These are phyloP conservation scores for Aspergillus sergii DNA, from an alignment of 2,329 filamentous ascomycete genomes.

Conservation along the genomic window DNA sequence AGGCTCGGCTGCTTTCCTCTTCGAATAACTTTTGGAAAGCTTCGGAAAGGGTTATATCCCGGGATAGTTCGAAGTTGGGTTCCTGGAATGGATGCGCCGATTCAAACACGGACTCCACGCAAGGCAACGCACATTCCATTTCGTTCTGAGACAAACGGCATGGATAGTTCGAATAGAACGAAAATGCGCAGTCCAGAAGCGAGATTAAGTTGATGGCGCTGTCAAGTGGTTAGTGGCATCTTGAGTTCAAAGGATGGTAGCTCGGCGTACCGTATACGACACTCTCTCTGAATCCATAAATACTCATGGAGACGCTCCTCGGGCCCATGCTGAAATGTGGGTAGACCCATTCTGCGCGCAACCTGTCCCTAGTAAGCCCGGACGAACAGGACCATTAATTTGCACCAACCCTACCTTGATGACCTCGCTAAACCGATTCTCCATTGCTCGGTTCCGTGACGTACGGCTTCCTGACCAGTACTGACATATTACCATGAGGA, in stretches of 20 bases:
- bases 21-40: conserved; percentile 46
- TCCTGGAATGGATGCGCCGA: conserved; percentile 47
- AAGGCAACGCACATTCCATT: conserved; percentile 48
- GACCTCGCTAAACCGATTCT: conserved; percentile 46
- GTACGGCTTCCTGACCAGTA: conserved; percentile 47
- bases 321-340: conserved; percentile 39
- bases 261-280: conserved; percentile 41
- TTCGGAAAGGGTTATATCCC: conserved; percentile 39
- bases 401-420: conserved; percentile 38
- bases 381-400: not conserved
- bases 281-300: conserved; percentile 49
- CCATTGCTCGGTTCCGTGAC: conserved; percentile 45
- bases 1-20: conserved; percentile 20
- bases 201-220: conserved; percentile 46
- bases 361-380: conserved; percentile 27
- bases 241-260: not conserved
- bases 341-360: conserved; percentile 42
- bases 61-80: conserved; percentile 40
- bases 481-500: conserved; percentile 45
- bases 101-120: conserved; percentile 43
- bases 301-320: conserved; percentile 42
- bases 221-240: conserved; percentile 10
- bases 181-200: conserved; percentile 48
- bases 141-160: conserved; percentile 44
- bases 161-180: conserved; percentile 50